Conservation (phyloP, 352 stramenopile genomes). For the Globisporangium acanthophoron region DNA sequence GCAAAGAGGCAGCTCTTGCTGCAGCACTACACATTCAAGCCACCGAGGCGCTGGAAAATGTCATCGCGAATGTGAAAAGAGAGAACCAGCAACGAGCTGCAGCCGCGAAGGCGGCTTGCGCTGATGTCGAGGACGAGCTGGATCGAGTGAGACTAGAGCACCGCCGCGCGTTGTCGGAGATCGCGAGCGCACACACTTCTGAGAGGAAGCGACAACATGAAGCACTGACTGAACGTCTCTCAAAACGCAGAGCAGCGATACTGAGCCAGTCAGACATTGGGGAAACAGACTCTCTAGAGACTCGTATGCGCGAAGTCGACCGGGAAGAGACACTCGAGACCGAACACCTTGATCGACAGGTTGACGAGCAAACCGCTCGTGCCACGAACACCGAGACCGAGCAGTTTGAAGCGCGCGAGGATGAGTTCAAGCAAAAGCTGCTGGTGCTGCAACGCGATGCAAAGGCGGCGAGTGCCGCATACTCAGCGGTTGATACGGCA, state of each 20-base stretch:
- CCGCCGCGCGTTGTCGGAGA: too few species aligned
- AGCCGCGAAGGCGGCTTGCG: neutral
- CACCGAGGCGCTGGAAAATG: too few species aligned
- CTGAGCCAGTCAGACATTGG: neutral
- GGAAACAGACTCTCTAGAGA: neutral
- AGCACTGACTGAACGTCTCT: slow-evolving; percentile 12
- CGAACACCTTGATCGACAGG: slow-evolving; percentile 16
- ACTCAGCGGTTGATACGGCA: slow-evolving; percentile 18
- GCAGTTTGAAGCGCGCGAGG: slow-evolving; percentile 12
- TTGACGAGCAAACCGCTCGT: slow-evolving; percentile 16
- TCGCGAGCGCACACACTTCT: too few species aligned
- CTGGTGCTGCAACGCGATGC: slow-evolving; percentile 5
- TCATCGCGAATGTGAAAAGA: too few species aligned
- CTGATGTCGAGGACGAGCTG: slow-evolving; percentile 5
- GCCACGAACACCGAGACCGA: slow-evolving; percentile 17
- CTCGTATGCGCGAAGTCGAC: neutral
- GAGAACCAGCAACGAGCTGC: slow-evolving; percentile 5
- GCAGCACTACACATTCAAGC: too few species aligned
- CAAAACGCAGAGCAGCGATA: neutral
- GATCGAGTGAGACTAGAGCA: slow-evolving; percentile 3
- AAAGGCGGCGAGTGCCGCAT: slow-evolving; percentile 22
- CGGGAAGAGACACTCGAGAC: neutral
- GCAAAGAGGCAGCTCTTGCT: too few species aligned
- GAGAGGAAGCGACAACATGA: neutral
- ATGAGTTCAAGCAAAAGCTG: neutral